Conservation (phyloP, 495 filamentous ascomycete species). For the Podospora pseudopauciseta region DNA sequence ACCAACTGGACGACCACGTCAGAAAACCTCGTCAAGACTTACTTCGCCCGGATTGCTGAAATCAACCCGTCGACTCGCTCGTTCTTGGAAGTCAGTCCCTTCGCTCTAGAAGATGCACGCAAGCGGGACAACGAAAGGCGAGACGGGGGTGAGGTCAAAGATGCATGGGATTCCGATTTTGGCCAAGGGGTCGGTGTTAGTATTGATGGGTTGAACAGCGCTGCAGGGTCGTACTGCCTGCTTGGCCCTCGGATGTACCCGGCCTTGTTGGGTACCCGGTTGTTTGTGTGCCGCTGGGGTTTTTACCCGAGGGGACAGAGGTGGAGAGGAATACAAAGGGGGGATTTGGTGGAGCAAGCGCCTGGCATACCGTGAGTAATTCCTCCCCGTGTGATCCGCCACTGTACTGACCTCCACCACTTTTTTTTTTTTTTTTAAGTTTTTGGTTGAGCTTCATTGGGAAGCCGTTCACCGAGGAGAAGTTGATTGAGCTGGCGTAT, state of each 20-base stretch:
- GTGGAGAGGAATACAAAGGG: not conserved
- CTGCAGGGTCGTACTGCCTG: not conserved
- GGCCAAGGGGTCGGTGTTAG: not conserved
- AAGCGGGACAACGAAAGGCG: not conserved
- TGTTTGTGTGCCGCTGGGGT: not conserved
- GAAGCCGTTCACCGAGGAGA: not conserved
- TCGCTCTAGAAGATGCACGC: not conserved
- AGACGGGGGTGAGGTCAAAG: not conserved
- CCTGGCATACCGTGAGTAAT: not conserved
- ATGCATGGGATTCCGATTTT: not conserved
- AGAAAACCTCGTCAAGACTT: not conserved
- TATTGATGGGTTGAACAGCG: not conserved
- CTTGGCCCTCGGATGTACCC: not conserved
- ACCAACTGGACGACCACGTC: not conserved
- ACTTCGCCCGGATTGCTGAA: not conserved
- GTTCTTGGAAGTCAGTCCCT: not conserved
- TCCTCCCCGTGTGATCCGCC: not conserved
- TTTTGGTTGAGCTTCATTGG: not conserved
- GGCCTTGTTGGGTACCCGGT: not conserved
- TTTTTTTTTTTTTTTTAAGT: not conserved
- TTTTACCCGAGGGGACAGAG: not conserved
- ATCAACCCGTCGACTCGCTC: not conserved
- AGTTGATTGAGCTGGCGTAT: not conserved
- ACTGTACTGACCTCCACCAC: not conserved
- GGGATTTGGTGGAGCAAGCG: not conserved